Conservation (phyloP, 2,329 filamentous ascomycete genomes). For the Paradendryphiella salina region DNA sequence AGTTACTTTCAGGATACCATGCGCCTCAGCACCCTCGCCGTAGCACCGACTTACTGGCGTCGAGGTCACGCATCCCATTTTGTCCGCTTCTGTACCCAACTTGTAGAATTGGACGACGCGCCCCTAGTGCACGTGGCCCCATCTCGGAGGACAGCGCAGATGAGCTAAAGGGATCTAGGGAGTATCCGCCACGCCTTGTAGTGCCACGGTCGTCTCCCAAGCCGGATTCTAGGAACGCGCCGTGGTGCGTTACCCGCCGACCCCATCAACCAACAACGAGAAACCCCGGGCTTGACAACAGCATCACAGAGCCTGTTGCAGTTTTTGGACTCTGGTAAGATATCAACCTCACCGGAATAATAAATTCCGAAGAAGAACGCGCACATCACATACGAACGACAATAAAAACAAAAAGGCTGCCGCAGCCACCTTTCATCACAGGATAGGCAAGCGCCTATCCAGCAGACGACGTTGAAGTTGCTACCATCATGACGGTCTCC, state of each 20-base stretch:
- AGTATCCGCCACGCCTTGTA: slow-evolving; percentile 33
- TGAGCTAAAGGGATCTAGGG: slow-evolving; percentile 15
- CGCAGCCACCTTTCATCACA: not conserved
- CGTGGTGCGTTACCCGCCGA: slow-evolving; percentile 21
- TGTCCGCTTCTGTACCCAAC: slow-evolving; percentile 29
- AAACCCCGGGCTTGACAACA: not conserved
- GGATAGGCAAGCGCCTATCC: slow-evolving; percentile 21
- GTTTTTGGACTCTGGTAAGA: slow-evolving; percentile 21
- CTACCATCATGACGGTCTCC: no score
- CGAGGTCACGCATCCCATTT: slow-evolving; percentile 33
- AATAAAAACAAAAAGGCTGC: slow-evolving; percentile 1
- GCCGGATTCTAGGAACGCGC: slow-evolving; percentile 36
- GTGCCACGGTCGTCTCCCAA: slow-evolving; percentile 27
- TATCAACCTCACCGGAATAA: no score
- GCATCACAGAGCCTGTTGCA: not conserved
- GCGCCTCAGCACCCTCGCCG: slow-evolving; percentile 28
- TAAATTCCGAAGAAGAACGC: no score
- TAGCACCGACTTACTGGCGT: slow-evolving; percentile 34
- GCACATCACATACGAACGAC: not conserved
- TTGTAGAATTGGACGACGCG: slow-evolving; percentile 31
- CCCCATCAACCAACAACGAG: no score
- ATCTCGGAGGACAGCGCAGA: slow-evolving; percentile 1
- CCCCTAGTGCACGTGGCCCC: slow-evolving; percentile 17
- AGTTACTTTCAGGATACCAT: slow-evolving; percentile 21
- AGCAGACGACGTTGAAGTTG: not conserved